Percentiles rank a stretch among this genome's conserved stretches.
Conservation (phyloP, 2,329 filamentous ascomycete species). For the Xylariaceae sp. region DNA sequence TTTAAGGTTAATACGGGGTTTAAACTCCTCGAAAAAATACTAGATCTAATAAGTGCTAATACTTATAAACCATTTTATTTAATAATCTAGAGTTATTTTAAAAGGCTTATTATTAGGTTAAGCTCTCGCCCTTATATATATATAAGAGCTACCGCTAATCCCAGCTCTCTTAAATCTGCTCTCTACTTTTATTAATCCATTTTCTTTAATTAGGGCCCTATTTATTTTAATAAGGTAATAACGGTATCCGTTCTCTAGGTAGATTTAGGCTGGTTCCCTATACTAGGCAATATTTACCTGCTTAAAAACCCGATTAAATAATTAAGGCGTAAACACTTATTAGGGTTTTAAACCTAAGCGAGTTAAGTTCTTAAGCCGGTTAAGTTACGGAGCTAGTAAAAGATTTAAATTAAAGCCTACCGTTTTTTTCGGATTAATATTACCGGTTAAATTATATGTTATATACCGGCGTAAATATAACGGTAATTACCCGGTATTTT, state of each 20-base stretch:
- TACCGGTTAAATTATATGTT: not conserved
- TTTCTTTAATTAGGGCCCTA: not conserved
- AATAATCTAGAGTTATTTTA: not conserved
- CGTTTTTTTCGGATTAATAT: not conserved
- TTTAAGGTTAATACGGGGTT: not conserved
- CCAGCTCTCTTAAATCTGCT: not conserved
- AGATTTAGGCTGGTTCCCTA: not conserved
- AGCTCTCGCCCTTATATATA: too few relatives aligned
- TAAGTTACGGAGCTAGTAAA: not conserved
- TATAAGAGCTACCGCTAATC: too few relatives aligned
- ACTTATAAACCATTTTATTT: not conserved
- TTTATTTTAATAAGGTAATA: not conserved
- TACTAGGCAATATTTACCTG: not conserved
- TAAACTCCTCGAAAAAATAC: not conserved
- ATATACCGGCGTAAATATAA: too few relatives aligned
- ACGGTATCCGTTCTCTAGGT: not conserved
- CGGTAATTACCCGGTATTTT: too few relatives aligned
- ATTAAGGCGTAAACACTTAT: not conserved
- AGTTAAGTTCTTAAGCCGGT: not conserved
- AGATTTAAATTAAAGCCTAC: not conserved
- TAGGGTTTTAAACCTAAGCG: not conserved
- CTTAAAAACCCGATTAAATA: not conserved
- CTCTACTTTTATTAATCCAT: not conserved
- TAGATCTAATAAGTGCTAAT: not conserved
- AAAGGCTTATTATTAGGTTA: not conserved